Percentiles rank a stretch among this genome's conserved stretches.
phyloP scores from a whole-genome alignment of 176 grass and related monocot genomes.

The Tillandsia leiboldiana region DNA sequence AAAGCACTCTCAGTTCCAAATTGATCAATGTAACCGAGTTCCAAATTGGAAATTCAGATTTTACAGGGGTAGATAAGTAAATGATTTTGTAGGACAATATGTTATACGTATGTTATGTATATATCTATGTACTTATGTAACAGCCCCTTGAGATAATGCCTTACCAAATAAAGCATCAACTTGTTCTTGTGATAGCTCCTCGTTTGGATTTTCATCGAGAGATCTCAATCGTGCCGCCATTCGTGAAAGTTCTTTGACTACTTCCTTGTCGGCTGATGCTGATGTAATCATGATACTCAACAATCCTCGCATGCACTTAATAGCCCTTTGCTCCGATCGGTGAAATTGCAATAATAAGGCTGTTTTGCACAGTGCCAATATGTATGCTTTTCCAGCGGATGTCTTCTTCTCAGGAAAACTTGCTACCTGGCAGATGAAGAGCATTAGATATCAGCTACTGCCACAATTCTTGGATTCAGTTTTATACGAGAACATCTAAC shows the following conservation, averaged over 20 bases:
- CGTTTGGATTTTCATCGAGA: conserved; percentile 42
- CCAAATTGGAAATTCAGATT: background rate
- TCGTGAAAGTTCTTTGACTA: conserved; percentile 60
- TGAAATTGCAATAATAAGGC: conserved; percentile 49
- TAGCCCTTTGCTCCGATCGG: conserved; percentile 63
- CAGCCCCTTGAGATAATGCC: background rate
- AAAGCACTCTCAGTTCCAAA: background rate
- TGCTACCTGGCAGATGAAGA: conserved; percentile 46
- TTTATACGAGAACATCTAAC: no score
- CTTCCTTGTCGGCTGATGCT: conserved; percentile 44
- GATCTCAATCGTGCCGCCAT: conserved; percentile 61
- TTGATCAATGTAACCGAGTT: background rate
- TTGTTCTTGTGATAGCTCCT: conserved; percentile 53
- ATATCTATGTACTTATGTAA: no score
- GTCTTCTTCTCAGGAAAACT: conserved; percentile 62
- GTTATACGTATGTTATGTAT: no score
- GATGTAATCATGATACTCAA: conserved; percentile 32
- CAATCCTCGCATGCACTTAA: conserved; percentile 80
- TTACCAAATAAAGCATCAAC: conserved; percentile 41
- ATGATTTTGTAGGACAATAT: no score
- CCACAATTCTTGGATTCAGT: background rate
- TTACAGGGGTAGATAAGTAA: no score
- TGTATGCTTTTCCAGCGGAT: conserved; percentile 67
- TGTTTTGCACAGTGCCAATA: conserved; percentile 48
- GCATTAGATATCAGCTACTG: conserved; percentile 18